Conservation (phyloP, 805 yeast species). For the Wickerhamomyces alni region DNA sequence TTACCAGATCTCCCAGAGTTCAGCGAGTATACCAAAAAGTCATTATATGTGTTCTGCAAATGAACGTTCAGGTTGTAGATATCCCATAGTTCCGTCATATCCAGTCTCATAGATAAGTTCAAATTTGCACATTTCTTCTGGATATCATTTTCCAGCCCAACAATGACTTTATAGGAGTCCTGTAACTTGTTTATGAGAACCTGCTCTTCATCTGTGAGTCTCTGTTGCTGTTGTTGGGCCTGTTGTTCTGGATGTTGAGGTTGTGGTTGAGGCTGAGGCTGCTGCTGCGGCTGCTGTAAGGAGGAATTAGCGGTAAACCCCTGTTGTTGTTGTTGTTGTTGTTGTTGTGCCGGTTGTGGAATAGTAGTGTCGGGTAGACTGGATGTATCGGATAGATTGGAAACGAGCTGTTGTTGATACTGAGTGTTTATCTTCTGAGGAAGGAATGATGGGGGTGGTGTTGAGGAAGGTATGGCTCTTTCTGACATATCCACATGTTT, state of each 20-base stretch:
- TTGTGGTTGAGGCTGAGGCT: conserved; percentile 2
- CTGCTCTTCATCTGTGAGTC: conserved; percentile 50
- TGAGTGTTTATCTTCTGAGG: conserved; percentile 4
- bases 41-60: conserved; percentile 64
- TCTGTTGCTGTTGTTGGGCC: conserved; percentile 1
- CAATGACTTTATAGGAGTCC: conserved; percentile 67
- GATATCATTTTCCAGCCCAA: conserved; percentile 59
- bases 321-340: background rate
- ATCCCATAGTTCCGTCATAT: conserved; percentile 64
- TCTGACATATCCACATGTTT: background rate
- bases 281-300: background rate
- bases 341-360: background rate
- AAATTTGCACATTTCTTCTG: conserved; percentile 64
- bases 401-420: conserved; percentile 2
- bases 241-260: conserved; percentile 2
- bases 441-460: conserved; percentile 5
- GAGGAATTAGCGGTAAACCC: background rate
- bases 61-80: conserved; percentile 64
- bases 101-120: conserved; percentile 47
- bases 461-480: background rate
- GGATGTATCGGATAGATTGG: conserved; percentile 6
- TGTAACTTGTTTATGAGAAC: conserved; percentile 64
- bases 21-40: conserved; percentile 63
- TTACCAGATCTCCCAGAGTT: conserved; percentile 73
- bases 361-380: conserved; percentile 7